A percentile compares a stretch with the other conserved stretches of the same genome.
These are phyloP conservation scores for Misopates orontium DNA, from an alignment of 257 asterid species.

Conservation along the genomic window DNA sequence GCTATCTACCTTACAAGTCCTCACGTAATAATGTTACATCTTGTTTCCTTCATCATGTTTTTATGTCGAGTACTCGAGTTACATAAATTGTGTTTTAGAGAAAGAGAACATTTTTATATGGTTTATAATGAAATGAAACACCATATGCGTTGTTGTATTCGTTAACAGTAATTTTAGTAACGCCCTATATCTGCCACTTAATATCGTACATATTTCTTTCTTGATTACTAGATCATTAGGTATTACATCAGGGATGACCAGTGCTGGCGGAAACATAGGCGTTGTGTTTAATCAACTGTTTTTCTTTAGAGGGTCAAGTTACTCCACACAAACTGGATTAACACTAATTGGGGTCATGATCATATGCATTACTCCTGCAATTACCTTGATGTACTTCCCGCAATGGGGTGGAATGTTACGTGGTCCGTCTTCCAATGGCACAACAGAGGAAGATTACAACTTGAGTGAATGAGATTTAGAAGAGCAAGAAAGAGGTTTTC, in stretches of 20 bases:
- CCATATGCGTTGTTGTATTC: no score
- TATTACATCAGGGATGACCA: conserved; percentile 76
- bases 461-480: conserved; percentile 62
- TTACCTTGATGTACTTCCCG: conserved; percentile 65
- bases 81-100: no score
- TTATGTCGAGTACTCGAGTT: conserved; percentile 48
- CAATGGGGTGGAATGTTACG: conserved; percentile 92
- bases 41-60: no score
- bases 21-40: no score
- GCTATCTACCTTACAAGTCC: no score
- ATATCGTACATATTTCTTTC: no score
- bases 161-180: no score
- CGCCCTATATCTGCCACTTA: no score
- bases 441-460: conserved; percentile 78
- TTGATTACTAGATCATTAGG: conserved; percentile 61
- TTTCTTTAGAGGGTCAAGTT: conserved; percentile 74
- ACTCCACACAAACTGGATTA: conserved; percentile 68
- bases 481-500: conserved; percentile 60
- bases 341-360: conserved; percentile 84
- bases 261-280: conserved; percentile 88
- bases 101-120: no score
- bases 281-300: conserved; percentile 77
- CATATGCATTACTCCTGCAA: conserved; percentile 49
- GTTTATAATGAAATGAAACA: conserved; percentile 87
- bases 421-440: conserved; percentile 59